These are phyloP conservation scores for Elsinoe arachidis DNA, from an alignment of 2,329 filamentous ascomycete genomes.

Conservation along the genomic window DNA sequence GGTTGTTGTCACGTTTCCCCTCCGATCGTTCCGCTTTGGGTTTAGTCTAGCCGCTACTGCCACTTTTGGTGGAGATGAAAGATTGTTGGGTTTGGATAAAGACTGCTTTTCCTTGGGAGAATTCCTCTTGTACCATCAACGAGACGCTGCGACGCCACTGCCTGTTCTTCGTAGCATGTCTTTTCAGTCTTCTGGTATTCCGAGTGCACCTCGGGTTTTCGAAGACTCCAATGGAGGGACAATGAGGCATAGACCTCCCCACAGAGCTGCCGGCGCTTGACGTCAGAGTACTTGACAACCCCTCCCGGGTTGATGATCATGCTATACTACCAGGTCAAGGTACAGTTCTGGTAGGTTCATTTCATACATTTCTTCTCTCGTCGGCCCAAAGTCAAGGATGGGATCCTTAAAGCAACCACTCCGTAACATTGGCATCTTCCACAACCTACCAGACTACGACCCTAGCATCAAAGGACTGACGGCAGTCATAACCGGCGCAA, in stretches of 20 bases:
- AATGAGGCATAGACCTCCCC: background rate
- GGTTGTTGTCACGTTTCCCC: background rate
- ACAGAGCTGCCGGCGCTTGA: background rate
- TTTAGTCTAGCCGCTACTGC: background rate
- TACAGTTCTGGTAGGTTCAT: background rate
- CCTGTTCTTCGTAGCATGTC: too few species aligned
- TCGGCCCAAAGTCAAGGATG: constrained; percentile 16
- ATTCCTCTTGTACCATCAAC: too few species aligned
- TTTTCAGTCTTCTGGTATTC: too few species aligned
- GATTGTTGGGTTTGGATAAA: background rate
- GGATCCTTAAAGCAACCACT: constrained; percentile 21
- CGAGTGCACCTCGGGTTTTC: too few species aligned
- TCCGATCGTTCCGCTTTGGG: background rate
- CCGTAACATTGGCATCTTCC: constrained; percentile 37
- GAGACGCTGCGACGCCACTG: too few species aligned
- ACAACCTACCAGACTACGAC: constrained; percentile 42
- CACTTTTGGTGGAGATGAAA: background rate
- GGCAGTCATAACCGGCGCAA: constrained; percentile 46
- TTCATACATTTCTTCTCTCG: background rate
- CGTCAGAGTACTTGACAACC: background rate
- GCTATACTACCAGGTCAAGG: background rate
- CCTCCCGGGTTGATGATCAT: background rate
- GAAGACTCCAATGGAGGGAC: too few species aligned
- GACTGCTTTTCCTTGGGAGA: too few species aligned
- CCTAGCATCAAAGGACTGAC: constrained; percentile 36